phyloP scores from a whole-genome alignment of 1,139 yeast genomes.

The Hanseniaspora uvarum region DNA sequence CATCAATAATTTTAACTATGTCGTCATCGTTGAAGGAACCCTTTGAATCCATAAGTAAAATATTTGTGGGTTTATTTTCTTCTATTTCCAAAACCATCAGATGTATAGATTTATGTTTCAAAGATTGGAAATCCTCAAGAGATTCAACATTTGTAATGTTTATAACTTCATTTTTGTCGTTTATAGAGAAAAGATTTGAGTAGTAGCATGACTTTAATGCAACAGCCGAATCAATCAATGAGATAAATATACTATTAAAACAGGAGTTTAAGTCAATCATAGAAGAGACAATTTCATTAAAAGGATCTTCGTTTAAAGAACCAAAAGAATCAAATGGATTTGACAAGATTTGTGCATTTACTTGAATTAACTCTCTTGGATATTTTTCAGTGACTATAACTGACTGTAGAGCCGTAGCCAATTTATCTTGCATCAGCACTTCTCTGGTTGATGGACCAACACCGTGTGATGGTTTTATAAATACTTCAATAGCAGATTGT shows the following conservation, averaged over 20 bases:
- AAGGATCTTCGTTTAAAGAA: not conserved
- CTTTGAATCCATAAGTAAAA: constrained; percentile 58
- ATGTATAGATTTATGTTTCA: constrained; percentile 49
- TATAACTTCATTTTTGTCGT: constrained; percentile 31
- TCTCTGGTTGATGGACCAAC: constrained; percentile 62
- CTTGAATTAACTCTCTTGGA: constrained; percentile 77
- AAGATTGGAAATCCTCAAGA: constrained; percentile 27
- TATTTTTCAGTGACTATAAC: constrained; percentile 55
- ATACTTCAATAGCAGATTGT: constrained; percentile 66
- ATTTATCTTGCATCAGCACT: constrained; percentile 58
- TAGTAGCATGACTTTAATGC: constrained; percentile 55
- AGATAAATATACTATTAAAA: constrained; percentile 61
- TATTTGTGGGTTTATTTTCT: constrained; percentile 42
- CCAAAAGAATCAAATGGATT: constrained; percentile 37
- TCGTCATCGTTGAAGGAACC: constrained; percentile 57
- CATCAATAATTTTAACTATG: constrained; percentile 38
- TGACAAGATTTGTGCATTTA: constrained; percentile 72
- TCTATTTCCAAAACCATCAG: constrained; percentile 50
- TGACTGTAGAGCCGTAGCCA: constrained; percentile 52
- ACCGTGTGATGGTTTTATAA: constrained; percentile 69
- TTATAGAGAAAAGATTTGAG: constrained; percentile 42
- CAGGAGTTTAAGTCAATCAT: constrained; percentile 57
- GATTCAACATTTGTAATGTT: constrained; percentile 39
- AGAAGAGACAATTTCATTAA: constrained; percentile 25
- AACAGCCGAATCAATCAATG: constrained; percentile 70